phyloP scores from a whole-genome alignment of 1,284 basidiomycete species.

The Athelia sp. region DNA sequence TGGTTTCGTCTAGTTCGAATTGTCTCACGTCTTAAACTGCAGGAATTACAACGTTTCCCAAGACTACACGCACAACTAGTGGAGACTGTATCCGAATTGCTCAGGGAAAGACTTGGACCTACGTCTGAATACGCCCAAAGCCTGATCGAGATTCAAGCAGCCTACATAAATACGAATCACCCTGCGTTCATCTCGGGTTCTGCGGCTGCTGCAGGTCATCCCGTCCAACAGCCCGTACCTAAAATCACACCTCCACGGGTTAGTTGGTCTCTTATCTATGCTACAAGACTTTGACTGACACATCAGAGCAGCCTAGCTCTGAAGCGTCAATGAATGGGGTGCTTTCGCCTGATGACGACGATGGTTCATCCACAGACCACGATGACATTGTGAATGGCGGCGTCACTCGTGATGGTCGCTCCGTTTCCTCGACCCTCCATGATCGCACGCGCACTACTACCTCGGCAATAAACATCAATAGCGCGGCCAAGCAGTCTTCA shows the following conservation, averaged over 20 bases:
- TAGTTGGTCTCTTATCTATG: conserved; percentile 20
- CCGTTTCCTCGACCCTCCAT: conserved; percentile 76
- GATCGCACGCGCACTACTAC: conserved; percentile 55
- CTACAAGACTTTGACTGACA: conserved; percentile 1
- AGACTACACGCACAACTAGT: conserved; percentile 90
- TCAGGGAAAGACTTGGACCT: conserved; percentile 93
- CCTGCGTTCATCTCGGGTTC: conserved; percentile 82
- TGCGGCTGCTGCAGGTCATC: conserved; percentile 46
- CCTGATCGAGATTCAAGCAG: conserved; percentile 95
- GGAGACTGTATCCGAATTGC: conserved; percentile 95
- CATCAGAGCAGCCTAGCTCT: conserved; percentile 43
- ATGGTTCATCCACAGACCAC: conserved; percentile 53
- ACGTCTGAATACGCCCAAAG: conserved; percentile 96
- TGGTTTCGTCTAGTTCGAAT: background rate
- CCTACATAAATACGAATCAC: conserved; percentile 99
- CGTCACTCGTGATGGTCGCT: conserved; percentile 57
- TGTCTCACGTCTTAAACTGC: conserved; percentile 2
- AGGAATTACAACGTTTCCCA: conserved; percentile 98
- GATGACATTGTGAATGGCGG: conserved; percentile 44
- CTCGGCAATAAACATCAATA: conserved; percentile 15
- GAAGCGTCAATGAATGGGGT: conserved; percentile 52
- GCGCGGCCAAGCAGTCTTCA: conserved; percentile 34
- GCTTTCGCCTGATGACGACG: conserved; percentile 49
- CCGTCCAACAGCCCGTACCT: conserved; percentile 35
- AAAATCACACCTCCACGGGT: conserved; percentile 47